Percentiles rank a stretch among this genome's conserved stretches.
Conservation (phyloP, 495 filamentous ascomycete species). For the Paragyromitra xinjiangensis region DNA sequence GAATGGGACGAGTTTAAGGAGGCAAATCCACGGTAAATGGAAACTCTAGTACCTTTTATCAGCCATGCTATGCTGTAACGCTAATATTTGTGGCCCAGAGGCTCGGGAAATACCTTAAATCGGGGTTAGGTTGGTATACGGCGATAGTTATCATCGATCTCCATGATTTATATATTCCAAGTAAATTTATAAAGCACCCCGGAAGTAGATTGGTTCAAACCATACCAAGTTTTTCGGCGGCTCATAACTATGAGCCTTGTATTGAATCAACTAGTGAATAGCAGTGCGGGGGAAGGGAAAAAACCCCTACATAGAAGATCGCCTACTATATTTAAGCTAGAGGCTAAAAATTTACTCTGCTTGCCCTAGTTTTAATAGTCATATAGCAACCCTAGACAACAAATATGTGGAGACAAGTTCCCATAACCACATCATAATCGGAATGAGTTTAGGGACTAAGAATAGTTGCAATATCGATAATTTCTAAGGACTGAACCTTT, state of each 20-base stretch:
- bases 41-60: neutral
- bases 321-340: neutral
- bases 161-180: no score
- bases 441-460: neutral
- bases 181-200: neutral
- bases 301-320: neutral
- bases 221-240: neutral
- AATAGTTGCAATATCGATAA: no score
- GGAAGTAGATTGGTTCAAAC: neutral
- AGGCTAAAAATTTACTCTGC: neutral
- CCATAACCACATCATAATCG: neutral
- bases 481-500: no score
- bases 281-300: neutral
- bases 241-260: neutral
- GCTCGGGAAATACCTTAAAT: conserved; percentile 87
- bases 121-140: conserved; percentile 65
- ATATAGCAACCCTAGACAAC: neutral
- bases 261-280: neutral
- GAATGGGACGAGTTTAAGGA: conserved; percentile 96
- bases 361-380: neutral
- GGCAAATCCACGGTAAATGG: conserved; percentile 73
- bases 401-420: neutral
- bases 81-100: conserved; percentile 58
- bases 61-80: neutral
- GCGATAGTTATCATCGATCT: neutral